Evolutionary conservation across 345 rosid species (phyloP), one percentile per base, ranked within the genome.

Genomic region (Physaria fendleri): DNA sequence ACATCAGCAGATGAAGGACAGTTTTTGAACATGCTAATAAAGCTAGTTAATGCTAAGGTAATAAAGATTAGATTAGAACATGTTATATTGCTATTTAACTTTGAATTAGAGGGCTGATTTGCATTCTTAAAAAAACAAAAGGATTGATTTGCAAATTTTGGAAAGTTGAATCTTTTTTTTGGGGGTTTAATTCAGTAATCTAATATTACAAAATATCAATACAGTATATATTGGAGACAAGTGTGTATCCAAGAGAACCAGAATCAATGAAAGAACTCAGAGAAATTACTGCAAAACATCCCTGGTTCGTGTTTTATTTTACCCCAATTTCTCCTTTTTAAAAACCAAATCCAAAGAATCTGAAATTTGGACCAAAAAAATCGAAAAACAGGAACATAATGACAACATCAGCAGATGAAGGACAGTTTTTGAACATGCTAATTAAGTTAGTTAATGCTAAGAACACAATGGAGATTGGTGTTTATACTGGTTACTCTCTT

Each of bases 391-490:
- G 98, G 97, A 90, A 90, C 78, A 69, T 94, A 40, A 90, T 94
- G 99, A 85, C 96, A 0, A 90, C 99, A 59, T 90, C 97, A 8
- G 97, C 97, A 0, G 99, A 94, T 50, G 97, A 87, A 78, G 99
- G 96, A 22, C 99, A 94, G 70, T 90, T 94, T 65, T 56, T 94
- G 76, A 85, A 68, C 88, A 84, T 87, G 97, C 76, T 94, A 18
- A 75, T 94, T 41, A 94, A 94, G 74, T 83, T 94, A n/a, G 76
- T 87, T 72, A 90, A 94, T 71, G 99, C 97, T 41, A 90, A 94
- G 81, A 90, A 90, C 85, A 94, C 97, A 25, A 94, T 94, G 97
- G 99, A 94, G 78, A 90, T 94, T 15, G 99, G 99, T 12, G 97
- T 94, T 37, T 94, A 83, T 86, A 94, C 99, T 17, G 99, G 99